Evolutionary conservation across 2,329 filamentous ascomycete species (phyloP), one percentile per base, ranked within the genome.

Genomic region (Diaporthe sp.): DNA sequence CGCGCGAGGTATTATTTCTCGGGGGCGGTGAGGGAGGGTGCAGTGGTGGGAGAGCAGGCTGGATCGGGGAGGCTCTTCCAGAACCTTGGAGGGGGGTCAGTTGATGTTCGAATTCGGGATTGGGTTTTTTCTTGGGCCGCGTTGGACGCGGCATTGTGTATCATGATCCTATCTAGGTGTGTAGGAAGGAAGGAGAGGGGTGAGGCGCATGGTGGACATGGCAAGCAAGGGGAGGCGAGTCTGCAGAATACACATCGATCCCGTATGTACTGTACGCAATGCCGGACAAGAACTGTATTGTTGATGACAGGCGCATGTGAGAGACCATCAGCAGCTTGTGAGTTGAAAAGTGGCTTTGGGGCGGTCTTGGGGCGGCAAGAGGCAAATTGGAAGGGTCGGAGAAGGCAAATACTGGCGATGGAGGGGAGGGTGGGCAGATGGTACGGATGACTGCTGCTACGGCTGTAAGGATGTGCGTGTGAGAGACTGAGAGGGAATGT

Each of bases 21-120:
- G 65, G 65, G 28, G 65, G 65, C 65, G 65, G 65, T 69, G 65
- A 69, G 65, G 65, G 34, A 69, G 49, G 25, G 49, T 55, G 65
- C 65, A 68, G 65, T 42, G 7, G 44, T 22, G 46, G 49, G 22
- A 55, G 46, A 31, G 31, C n/a, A 39, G 31, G 62, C 62, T 17
- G 46, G 62, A 13, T 22, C n/a, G 12, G 34, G 34, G 42, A 17
- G 59, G 15, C 39, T 67, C 39, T 46, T 67, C 61, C 61, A 67
- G 61, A 49, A 44, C 19, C 10, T 12, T 12, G 42, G 44, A 15
- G 17, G 25, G 25, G 44, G 61, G 46, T 39, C 62, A 68, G 62
- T 68, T 68, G 62, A 68, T 37, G 31, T 42, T 28, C 1, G 34
- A 34, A 7, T 53, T 25, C 13, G 61, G 42, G 31, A 65, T 46